Evolutionary conservation across 257 asterid genomes (phyloP).

Genomic region (Nicotiana benthamiana): DNA sequence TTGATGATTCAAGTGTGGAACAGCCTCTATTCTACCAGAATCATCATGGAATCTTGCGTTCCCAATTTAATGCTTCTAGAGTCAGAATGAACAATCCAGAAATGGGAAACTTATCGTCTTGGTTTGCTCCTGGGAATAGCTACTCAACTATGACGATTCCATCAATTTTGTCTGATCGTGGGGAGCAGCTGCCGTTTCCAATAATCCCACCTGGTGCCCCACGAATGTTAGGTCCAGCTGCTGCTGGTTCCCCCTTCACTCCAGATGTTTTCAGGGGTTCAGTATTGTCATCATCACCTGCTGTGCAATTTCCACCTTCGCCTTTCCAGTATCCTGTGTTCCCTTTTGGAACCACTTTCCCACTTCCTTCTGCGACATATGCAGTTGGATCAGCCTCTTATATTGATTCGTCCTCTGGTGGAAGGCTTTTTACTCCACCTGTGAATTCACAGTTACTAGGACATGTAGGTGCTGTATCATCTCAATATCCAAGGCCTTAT

Average conservation of each 20-base stretch:
- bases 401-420: slow-evolving; percentile 46
- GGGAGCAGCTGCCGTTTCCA: slow-evolving; percentile 50
- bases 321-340: slow-evolving; percentile 38
- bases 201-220: slow-evolving; percentile 42
- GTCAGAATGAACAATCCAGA: slow-evolving; percentile 35
- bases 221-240: slow-evolving; percentile 40
- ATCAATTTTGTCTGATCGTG: slow-evolving; percentile 56
- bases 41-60: slow-evolving; percentile 26
- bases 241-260: slow-evolving; percentile 17
- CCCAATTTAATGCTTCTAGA: slow-evolving; percentile 39
- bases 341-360: slow-evolving; percentile 15
- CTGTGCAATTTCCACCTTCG: slow-evolving; percentile 26
- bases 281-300: slow-evolving; percentile 37
- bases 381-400: slow-evolving; percentile 41
- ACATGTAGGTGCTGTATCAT: slow-evolving; percentile 42
- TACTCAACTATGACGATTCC: slow-evolving; percentile 50
- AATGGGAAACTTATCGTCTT: slow-evolving; percentile 52
- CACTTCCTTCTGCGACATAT: slow-evolving; percentile 24
- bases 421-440: slow-evolving; percentile 34
- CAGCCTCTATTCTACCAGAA: slow-evolving; percentile 19
- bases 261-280: slow-evolving; percentile 30
- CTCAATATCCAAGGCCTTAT: slow-evolving; percentile 70
- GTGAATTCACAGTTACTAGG: slow-evolving; percentile 49
- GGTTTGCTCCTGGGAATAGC: slow-evolving; percentile 57
- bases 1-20: slow-evolving; percentile 33